Percentiles rank a stretch among this genome's conserved stretches.
Evolutionary conservation across 345 rosid species (phyloP).

Genomic region (Lagerstroemia speciosa): DNA sequence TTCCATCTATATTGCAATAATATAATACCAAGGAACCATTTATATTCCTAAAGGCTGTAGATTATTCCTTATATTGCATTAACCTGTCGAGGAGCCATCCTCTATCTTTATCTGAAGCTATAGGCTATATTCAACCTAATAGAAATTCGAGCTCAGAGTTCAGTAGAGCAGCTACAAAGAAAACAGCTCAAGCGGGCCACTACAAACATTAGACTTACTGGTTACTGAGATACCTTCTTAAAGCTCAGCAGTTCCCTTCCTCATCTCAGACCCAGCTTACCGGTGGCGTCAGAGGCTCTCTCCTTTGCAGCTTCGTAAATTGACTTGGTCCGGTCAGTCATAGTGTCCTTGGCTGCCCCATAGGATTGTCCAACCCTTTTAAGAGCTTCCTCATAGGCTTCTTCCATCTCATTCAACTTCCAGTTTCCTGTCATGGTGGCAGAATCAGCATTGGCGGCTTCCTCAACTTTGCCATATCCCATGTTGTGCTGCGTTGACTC

Average conservation of each 20-base stretch:
- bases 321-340: slow-evolving; percentile 16
- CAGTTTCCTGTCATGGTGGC: not conserved
- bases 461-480: slow-evolving; percentile 20
- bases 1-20: not conserved
- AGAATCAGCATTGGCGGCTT: slow-evolving; percentile 2
- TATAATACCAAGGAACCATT: not conserved
- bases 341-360: slow-evolving; percentile 27
- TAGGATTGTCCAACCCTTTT: slow-evolving; percentile 33
- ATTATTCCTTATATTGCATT: not conserved
- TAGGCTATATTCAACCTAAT: not conserved
- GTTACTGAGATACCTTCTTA: slow-evolving; percentile 5
- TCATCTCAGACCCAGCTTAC: slow-evolving; percentile 38
- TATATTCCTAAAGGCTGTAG: not conserved
- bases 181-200: not conserved
- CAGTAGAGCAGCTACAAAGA: not conserved
- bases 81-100: not conserved
- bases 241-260: slow-evolving; percentile 13
- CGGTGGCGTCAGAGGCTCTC: slow-evolving; percentile 33
- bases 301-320: slow-evolving; percentile 43
- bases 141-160: not conserved
- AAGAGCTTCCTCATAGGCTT: slow-evolving; percentile 18
- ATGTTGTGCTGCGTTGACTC: slow-evolving; percentile 20
- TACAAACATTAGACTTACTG: not conserved
- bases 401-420: not conserved
- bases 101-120: not conserved